phyloP scores from a whole-genome alignment of 164 flowering plant genomes.

The Macadamia integrifolia region DNA sequence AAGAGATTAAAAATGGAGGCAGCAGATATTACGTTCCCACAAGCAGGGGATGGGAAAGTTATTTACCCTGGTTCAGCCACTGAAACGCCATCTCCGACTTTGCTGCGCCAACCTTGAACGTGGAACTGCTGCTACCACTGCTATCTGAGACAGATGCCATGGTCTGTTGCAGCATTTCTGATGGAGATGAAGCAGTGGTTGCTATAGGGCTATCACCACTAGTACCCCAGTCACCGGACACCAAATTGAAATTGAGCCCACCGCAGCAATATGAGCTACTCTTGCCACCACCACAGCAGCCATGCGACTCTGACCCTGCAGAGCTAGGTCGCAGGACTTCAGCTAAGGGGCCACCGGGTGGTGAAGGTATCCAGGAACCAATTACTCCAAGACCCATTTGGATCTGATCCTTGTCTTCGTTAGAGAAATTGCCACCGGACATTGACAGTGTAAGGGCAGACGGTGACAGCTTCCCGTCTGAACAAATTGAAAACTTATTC shows the following conservation, averaged over 20 bases:
- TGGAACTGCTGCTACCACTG: slow-evolving; percentile 58
- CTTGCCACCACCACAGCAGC: slow-evolving; percentile 16
- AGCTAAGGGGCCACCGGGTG: slow-evolving; percentile 79
- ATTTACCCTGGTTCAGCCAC: slow-evolving; percentile 31
- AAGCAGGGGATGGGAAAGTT: slow-evolving; percentile 5
- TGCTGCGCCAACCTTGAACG: slow-evolving; percentile 16
- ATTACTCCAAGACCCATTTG: slow-evolving; percentile 24
- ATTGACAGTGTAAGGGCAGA: slow-evolving; percentile 56
- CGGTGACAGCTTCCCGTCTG: slow-evolving; percentile 22
- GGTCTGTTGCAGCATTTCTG: slow-evolving; percentile 52
- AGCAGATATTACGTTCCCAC: not conserved
- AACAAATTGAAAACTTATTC: slow-evolving; percentile 14
- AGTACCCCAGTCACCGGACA: slow-evolving; percentile 21
- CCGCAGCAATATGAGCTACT: slow-evolving; percentile 26
- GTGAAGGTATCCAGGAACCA: slow-evolving; percentile 41
- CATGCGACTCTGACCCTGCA: slow-evolving; percentile 17
- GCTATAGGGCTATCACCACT: slow-evolving; percentile 15
- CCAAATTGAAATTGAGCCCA: slow-evolving; percentile 21
- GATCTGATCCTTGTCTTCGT: slow-evolving; percentile 20
- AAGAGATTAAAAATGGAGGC: too few species aligned
- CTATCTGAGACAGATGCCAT: slow-evolving; percentile 53
- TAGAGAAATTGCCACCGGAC: slow-evolving; percentile 27
- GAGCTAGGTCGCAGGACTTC: slow-evolving; percentile 60
- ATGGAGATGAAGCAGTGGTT: slow-evolving; percentile 38
- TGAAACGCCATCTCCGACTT: slow-evolving; percentile 34